These are phyloP conservation scores for Mitragyna speciosa DNA, from an alignment of 257 asterid genomes.

Conservation along the genomic window DNA sequence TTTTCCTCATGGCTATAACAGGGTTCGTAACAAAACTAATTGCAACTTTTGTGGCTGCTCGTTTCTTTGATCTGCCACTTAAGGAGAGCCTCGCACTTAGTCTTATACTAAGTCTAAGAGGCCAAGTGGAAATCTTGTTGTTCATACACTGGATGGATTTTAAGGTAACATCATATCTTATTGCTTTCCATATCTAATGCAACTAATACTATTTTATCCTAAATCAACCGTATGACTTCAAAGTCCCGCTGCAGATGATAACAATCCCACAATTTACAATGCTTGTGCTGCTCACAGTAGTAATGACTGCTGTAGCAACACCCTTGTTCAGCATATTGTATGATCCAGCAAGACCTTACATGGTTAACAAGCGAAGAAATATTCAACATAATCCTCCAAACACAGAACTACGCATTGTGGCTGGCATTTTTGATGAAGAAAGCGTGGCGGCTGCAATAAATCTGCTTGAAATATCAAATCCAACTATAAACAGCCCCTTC, in stretches of 20 bases:
- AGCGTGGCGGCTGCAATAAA: conserved; percentile 44
- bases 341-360: conserved; percentile 75
- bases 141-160: conserved; percentile 67
- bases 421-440: conserved; percentile 52
- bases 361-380: conserved; percentile 62
- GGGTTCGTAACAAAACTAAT: conserved; percentile 39
- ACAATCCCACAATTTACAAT: conserved; percentile 45
- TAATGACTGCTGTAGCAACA: conserved; percentile 45
- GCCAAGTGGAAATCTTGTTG: conserved; percentile 69
- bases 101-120: conserved; percentile 66
- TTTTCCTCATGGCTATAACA: conserved; percentile 40
- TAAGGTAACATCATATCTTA: conserved; percentile 34
- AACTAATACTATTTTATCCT: neutral
- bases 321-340: conserved; percentile 63
- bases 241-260: conserved; percentile 49
- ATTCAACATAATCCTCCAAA: conserved; percentile 67
- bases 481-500: conserved; percentile 45
- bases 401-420: conserved; percentile 49
- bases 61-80: conserved; percentile 38
- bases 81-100: conserved; percentile 71
- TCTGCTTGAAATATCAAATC: conserved; percentile 55
- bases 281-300: conserved; percentile 45
- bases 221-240: neutral
- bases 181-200: neutral
- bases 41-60: conserved; percentile 38